Evolutionary conservation across 2,329 filamentous ascomycete species (phyloP).

Genomic region (Colletotrichum paranaense): DNA sequence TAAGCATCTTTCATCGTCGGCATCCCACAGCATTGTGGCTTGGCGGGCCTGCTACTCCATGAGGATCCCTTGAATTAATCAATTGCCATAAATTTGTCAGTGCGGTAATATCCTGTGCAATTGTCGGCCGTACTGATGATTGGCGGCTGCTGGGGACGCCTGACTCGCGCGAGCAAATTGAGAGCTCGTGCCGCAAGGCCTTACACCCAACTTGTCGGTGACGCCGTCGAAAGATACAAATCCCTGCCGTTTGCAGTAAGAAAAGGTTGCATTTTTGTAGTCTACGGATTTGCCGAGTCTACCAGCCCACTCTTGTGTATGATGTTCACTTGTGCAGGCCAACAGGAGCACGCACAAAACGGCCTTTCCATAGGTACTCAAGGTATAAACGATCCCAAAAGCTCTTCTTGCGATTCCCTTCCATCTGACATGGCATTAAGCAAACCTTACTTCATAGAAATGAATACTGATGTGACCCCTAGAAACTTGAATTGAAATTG

Average conservation of each 20-base stretch:
- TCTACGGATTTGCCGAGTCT: not conserved
- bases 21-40: not conserved
- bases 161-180: not conserved
- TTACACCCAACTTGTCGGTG: not conserved
- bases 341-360: not conserved
- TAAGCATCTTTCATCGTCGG: not conserved
- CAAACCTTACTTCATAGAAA: no score
- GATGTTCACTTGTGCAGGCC: not conserved
- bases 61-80: not conserved
- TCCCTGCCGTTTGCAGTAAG: not conserved
- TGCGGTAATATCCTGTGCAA: not conserved
- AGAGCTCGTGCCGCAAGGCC: not conserved
- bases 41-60: not conserved
- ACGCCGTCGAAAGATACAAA: not conserved
- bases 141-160: not conserved
- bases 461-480: no score
- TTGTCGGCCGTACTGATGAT: not conserved
- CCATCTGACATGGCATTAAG: not conserved
- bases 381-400: not conserved
- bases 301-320: not conserved
- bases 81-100: not conserved
- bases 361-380: not conserved
- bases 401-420: not conserved
- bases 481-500: no score
- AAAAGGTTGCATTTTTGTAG: not conserved